Conservation (phyloP, 805 yeast species). For the Kodamaea kaohsiungensis region DNA sequence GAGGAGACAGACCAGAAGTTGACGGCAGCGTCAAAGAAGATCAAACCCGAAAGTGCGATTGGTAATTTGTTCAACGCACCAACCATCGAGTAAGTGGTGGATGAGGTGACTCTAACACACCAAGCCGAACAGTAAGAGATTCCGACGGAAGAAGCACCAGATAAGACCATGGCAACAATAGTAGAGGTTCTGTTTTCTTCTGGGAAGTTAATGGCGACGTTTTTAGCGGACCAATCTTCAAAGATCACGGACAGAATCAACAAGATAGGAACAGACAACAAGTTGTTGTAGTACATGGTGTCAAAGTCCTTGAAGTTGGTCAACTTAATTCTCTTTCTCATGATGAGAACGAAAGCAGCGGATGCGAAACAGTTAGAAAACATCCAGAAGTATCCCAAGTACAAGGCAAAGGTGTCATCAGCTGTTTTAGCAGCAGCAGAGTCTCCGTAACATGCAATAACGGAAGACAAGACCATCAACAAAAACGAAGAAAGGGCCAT, state of each 20-base stretch:
- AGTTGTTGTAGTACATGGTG: constrained; percentile 97
- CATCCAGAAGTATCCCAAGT: constrained; percentile 95
- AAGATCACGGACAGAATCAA: constrained; percentile 69
- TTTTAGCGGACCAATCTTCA: constrained; percentile 92
- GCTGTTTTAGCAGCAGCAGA: constrained; percentile 41
- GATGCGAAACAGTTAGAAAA: constrained; percentile 89
- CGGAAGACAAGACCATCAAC: constrained; percentile 93
- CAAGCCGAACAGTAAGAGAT: constrained; percentile 98
- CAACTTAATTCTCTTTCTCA: constrained; percentile 97
- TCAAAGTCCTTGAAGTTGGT: constrained; percentile 96
- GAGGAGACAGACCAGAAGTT: constrained; percentile 91
- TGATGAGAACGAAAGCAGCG: constrained; percentile 87
- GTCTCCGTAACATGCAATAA: constrained; percentile 93
- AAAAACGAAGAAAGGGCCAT: constrained; percentile 88
- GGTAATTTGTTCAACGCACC: constrained; percentile 99
- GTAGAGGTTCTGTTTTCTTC: constrained; percentile 65
- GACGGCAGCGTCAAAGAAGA: constrained; percentile 93
- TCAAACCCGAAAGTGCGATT: constrained; percentile 90
- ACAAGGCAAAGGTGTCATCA: constrained; percentile 47
- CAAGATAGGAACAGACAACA: constrained; percentile 88
- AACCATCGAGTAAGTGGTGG: constrained; percentile 98
- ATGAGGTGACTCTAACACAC: constrained; percentile 99
- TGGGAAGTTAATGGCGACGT: constrained; percentile 79
- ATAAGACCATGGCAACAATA: constrained; percentile 80
- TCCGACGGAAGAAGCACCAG: constrained; percentile 94